Evolutionary conservation across 192 early-diverging fungal genomes (phyloP), one percentile per base, ranked within the genome.

Genomic region (Umbelopsis sp.): DNA sequence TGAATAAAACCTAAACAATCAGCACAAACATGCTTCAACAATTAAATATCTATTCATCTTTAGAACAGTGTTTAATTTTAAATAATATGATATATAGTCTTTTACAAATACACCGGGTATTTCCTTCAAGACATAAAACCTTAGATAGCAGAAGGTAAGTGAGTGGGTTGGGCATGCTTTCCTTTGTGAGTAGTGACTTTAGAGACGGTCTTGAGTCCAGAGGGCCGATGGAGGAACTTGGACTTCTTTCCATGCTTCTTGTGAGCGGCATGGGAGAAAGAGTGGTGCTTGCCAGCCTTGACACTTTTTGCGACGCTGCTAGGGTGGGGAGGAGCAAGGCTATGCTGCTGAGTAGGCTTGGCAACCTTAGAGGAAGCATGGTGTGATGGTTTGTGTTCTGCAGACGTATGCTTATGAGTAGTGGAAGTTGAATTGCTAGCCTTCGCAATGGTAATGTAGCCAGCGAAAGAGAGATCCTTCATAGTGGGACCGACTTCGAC

Each of bases 381-480:
- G 52, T 54, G 41, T 51, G 25, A 31, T n/a, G 21, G 34, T 41
- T 20, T 31, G 24, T 32, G 52, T 4, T n/a, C 29, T 29, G 44
- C 41, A 3, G 34, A 65, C 24, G 59, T 12, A 36, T 71, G 34
- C 9, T 54, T n/a, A 38, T 65, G 54, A 20, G 43, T 0, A 17
- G 21, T 34, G 11, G 24, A 17, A 1, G 56, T 62, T n/a, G 56
- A 22, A 16, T 29, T 34, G 26, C 29, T 62, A 20, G 20, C 31
- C 24, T 62, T 22, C 29, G 31, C 43, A 25, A 50, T 21, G 25
- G 41, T 65, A 14, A 65, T 59, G 14, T 49, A 49, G 49, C 71
- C 71, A 22, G 71, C 71, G 32, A 72, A 72, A 12, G 71, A 38
- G 17, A 72, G 36, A 31, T 72, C 71, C 17, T 43, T 49, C 36